Base-by-base conservation (phyloP, 176 grass and related monocot genomes). In the Metroxylon sagu region DNA sequence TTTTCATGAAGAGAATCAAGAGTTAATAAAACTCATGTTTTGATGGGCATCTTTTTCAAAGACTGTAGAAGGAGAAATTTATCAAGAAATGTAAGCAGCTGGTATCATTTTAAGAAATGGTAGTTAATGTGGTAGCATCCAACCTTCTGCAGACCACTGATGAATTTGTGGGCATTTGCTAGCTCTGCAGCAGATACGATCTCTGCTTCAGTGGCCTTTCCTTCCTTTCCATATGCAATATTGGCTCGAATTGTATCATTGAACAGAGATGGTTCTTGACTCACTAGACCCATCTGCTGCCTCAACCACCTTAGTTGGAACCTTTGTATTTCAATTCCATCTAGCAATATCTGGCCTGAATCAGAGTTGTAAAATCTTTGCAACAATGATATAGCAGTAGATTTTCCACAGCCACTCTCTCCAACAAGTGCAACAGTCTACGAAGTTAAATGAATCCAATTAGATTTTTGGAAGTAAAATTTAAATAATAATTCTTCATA, bases 391-490 rank as follows among this genome's bases (percentile, higher is more conserved):
- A 98, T 89, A 27, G 84, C 94, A 14, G 94, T 98, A 4, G 94
- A 98, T 72, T 98, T 98, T 17, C 94, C 94, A 29, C 94, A 89
- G 50, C 94, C 94, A 39, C 94, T 98, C 79, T 98, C 85, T 48
- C 94, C 94, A 51, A 98, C 94, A 4, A 98, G 79, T 5, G 94
- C 94, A 53, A 98, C 88, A 31, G 94, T 93, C 94, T 98, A 74
- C 19, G 23, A 70, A 66, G 66, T 56, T 67, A 76, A 78, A 79
- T 39, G 72, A 23, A 61, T 35, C 53, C 55, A 52, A 50, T 81
- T 64, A 80, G 18, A 5, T 64, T 25, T 63, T 43, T 43, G 35
- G 35, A 43, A 43, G 35, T 43, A 12, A 14, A 43, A 43, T 43
- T 43, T 43, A 43, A 43, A 43, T 43, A 43, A 43, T 12, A 43